A percentile compares a stretch with the other conserved stretches of the same genome.
These are phyloP conservation scores for Lachancea sp. DNA, from an alignment of 805 yeast genomes.

Conservation along the genomic window DNA sequence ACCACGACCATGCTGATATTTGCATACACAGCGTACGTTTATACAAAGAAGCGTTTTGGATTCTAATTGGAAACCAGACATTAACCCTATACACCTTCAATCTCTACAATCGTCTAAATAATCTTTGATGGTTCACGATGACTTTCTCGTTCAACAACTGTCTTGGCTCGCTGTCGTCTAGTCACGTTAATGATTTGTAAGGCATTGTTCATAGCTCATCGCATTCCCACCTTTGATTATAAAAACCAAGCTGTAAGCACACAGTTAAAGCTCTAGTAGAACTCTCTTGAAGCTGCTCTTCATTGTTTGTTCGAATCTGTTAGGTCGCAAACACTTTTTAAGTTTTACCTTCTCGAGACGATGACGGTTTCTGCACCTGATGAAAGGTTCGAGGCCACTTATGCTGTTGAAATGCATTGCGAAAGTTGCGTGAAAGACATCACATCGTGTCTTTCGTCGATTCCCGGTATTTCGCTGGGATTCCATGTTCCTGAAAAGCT, in stretches of 20 bases:
- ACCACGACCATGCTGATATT: conserved; percentile 40
- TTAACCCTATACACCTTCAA: too few relatives aligned
- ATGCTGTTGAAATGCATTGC: conserved; percentile 83
- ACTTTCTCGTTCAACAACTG: background rate
- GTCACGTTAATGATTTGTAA: background rate
- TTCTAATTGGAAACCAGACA: conserved; percentile 17
- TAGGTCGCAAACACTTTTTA: too few relatives aligned
- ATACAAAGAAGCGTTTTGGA: conserved; percentile 42
- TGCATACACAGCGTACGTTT: conserved; percentile 42
- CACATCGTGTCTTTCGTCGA: conserved; percentile 41
- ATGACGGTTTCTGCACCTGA: conserved; percentile 19
- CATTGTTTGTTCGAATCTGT: background rate
- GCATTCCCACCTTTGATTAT: background rate
- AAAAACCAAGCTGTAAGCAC: background rate
- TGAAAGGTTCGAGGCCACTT: conserved; percentile 59
- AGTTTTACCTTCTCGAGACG: background rate
- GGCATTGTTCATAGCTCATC: background rate
- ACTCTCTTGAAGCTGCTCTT: background rate
- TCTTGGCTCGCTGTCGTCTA: background rate
- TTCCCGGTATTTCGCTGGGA: conserved; percentile 49
- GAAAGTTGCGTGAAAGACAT: conserved; percentile 62
- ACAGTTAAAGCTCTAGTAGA: background rate
- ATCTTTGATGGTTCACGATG: too few relatives aligned
- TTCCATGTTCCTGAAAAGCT: conserved; percentile 53
- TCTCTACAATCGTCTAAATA: background rate